A percentile compares a stretch with the other conserved stretches of the same genome.
These are phyloP conservation scores for Podila epicladia DNA, from an alignment of 192 early-diverging fungal genomes.

Conservation along the genomic window DNA sequence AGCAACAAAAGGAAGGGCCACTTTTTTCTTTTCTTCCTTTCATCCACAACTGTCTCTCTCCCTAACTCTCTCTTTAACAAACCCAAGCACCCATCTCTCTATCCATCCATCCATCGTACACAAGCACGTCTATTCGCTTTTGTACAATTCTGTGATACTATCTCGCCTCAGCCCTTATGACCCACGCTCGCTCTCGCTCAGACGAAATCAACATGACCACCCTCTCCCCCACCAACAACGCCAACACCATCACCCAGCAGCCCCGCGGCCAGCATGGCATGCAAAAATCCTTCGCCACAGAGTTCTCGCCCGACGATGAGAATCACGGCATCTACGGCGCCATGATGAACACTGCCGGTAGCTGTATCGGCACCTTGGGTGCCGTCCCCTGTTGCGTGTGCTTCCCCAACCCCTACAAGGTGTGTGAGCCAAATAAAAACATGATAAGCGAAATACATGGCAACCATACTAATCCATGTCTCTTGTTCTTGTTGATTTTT, in stretches of 20 bases:
- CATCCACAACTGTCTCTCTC: background rate
- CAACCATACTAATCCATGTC: background rate
- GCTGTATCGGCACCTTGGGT: slow-evolving; percentile 54
- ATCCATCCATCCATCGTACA: no score
- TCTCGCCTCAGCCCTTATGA: background rate
- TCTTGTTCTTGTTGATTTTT: background rate
- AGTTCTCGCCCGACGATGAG: slow-evolving; percentile 45
- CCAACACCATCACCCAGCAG: slow-evolving; percentile 13
- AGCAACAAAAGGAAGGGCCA: background rate
- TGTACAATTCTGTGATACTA: no score
- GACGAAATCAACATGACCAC: slow-evolving; percentile 37
- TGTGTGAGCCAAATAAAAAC: slow-evolving; percentile 62
- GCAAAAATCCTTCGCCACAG: slow-evolving; percentile 38
- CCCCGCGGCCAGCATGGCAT: slow-evolving; percentile 24
- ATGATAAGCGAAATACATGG: slow-evolving; percentile 24
- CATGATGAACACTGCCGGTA: slow-evolving; percentile 58
- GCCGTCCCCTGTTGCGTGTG: slow-evolving; percentile 58
- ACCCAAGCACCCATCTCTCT: no score
- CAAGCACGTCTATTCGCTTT: background rate
- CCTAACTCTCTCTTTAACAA: background rate
- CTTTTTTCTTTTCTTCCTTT: background rate
- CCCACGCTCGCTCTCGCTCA: background rate
- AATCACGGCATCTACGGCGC: slow-evolving; percentile 56
- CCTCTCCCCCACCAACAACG: slow-evolving; percentile 7
- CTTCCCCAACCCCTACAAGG: slow-evolving; percentile 73